Conservation (phyloP, 2,329 filamentous ascomycete genomes). For the Hymenoscyphus fructigenus region DNA sequence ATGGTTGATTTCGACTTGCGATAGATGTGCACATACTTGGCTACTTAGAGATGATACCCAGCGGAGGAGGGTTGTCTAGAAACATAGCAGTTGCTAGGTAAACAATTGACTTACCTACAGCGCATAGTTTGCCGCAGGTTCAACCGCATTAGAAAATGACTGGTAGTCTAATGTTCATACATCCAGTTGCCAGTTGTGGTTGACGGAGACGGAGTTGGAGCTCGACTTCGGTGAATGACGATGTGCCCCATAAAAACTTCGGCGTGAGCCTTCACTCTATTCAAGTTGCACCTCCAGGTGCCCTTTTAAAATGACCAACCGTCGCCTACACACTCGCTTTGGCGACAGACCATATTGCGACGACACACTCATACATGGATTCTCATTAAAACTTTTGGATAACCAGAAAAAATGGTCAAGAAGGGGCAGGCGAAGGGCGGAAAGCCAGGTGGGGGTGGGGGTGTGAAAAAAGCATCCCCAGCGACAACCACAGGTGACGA, state of each 20-base stretch:
- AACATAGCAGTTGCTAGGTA: too few relatives aligned
- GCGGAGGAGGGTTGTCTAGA: too few relatives aligned
- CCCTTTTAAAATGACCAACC: neutral
- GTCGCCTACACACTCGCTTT: neutral
- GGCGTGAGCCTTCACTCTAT: neutral
- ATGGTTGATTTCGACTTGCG: too few relatives aligned
- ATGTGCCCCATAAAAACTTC: constrained; percentile 7
- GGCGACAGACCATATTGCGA: neutral
- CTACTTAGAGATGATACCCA: too few relatives aligned
- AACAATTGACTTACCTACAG: neutral
- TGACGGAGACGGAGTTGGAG: too few relatives aligned
- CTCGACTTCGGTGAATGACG: constrained; percentile 1
- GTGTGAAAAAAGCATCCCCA: constrained; percentile 31
- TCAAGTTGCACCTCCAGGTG: constrained; percentile 1
- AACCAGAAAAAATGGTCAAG: constrained; percentile 36
- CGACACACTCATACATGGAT: constrained; percentile 22
- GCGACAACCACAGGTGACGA: constrained; percentile 42
- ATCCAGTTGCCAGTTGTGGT: too few relatives aligned
- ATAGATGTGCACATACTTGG: too few relatives aligned
- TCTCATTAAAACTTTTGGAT: neutral
- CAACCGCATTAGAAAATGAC: too few relatives aligned
- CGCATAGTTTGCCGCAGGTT: neutral
- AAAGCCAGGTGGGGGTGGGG: constrained; percentile 35
- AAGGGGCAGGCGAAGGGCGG: constrained; percentile 37
- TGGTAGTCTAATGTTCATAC: neutral